These are phyloP conservation scores for Raphanus sativus DNA, from an alignment of 345 rosid genomes.

Conservation along the genomic window DNA sequence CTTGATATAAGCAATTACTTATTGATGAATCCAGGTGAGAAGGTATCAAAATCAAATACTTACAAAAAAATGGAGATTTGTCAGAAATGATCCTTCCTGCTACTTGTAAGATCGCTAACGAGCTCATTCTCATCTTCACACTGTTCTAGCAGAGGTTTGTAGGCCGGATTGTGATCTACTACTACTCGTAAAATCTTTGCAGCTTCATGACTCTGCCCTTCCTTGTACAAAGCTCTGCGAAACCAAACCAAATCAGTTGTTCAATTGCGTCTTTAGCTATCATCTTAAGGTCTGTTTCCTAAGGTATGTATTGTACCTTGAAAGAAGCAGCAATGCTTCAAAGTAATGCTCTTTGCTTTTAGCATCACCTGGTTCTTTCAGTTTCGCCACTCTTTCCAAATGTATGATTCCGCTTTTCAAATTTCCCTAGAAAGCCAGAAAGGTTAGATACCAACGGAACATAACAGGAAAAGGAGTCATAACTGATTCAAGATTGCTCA, in stretches of 20 bases:
- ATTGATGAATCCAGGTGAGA: not conserved
- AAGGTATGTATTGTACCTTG: conserved; percentile 42
- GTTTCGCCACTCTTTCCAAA: conserved; percentile 64
- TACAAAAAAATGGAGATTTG: not conserved
- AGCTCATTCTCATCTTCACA: conserved; percentile 52
- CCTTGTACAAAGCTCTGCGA: conserved; percentile 57
- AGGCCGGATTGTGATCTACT: conserved; percentile 57
- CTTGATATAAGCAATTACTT: not conserved
- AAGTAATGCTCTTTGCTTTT: conserved; percentile 66
- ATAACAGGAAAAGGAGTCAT: not conserved
- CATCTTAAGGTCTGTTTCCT: not conserved
- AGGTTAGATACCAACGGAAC: not conserved
- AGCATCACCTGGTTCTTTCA: conserved; percentile 70
- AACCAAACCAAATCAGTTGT: not conserved
- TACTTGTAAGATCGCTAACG: conserved; percentile 31
- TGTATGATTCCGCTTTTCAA: conserved; percentile 61
- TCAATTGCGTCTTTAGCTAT: not conserved
- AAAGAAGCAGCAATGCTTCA: conserved; percentile 63
- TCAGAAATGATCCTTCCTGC: conserved; percentile 35
- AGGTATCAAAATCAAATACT: not conserved
- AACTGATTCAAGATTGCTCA: not conserved
- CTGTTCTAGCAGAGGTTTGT: conserved; percentile 49
- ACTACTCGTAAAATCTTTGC: conserved; percentile 55
- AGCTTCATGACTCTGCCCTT: conserved; percentile 76
- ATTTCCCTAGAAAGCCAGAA: conserved; percentile 59